Percentiles rank a stretch among this genome's conserved stretches.
phyloP scores from a whole-genome alignment of 2,329 filamentous ascomycete species.

The Beauveria varroae region DNA sequence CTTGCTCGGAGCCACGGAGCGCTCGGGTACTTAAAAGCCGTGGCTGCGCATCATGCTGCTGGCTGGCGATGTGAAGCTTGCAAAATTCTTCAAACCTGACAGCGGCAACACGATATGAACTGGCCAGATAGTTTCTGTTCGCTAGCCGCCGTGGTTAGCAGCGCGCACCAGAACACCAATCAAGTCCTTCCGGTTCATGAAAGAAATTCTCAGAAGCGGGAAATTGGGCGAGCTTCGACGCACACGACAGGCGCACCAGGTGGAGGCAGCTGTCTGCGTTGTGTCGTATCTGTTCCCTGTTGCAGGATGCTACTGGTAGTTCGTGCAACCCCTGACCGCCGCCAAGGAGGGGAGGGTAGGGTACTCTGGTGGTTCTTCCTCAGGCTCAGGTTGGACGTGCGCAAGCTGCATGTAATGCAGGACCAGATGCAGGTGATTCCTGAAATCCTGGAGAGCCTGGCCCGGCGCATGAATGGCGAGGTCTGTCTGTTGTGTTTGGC shows the following conservation, averaged over 20 bases:
- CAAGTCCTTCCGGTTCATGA: neutral
- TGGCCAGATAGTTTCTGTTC: neutral
- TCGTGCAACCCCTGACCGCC: slow-evolving; percentile 4
- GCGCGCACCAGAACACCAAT: neutral
- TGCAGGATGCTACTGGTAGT: neutral
- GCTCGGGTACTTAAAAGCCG: no score
- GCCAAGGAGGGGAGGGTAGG: neutral
- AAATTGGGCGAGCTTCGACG: slow-evolving; percentile 6
- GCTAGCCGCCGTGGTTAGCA: neutral
- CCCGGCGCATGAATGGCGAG: neutral
- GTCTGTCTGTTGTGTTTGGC: neutral
- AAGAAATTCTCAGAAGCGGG: slow-evolving; percentile 3
- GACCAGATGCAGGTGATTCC: neutral
- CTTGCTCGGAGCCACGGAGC: neutral
- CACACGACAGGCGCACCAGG: neutral
- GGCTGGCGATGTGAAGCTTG: neutral
- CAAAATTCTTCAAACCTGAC: no score
- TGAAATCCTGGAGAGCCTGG: neutral
- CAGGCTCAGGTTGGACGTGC: neutral
- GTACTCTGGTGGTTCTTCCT: neutral
- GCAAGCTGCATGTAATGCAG: neutral
- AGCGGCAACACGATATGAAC: neutral
- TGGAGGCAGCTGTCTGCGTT: slow-evolving; percentile 1
- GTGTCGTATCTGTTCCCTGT: slow-evolving; percentile 6
- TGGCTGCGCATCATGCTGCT: neutral